phyloP scores from a whole-genome alignment of 306 rosid genomes.

The Sicyos edulis region DNA sequence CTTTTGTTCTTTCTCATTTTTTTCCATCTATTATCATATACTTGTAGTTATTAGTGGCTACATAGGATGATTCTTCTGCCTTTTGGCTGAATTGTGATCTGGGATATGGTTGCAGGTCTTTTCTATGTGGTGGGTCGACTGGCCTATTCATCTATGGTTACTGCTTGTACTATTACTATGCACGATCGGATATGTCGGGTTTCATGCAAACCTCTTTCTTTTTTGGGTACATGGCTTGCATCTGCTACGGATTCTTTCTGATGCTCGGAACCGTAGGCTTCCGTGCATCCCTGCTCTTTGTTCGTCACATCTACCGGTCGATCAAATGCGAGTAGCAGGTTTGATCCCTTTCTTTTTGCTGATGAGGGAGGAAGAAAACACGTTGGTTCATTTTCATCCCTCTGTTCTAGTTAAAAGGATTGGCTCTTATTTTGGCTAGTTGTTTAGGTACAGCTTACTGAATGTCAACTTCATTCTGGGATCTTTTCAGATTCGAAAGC shows the following conservation, averaged over 20 bases:
- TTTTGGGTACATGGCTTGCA: slow-evolving; percentile 98
- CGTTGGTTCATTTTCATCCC: slow-evolving; percentile 19
- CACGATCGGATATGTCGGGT: slow-evolving; percentile 92
- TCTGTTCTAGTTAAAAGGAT: background rate
- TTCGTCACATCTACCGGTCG: slow-evolving; percentile 91
- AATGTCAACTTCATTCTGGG: slow-evolving; percentile 13
- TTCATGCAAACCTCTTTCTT: slow-evolving; percentile 96
- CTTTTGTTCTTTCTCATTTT: background rate
- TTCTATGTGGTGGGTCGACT: slow-evolving; percentile 96
- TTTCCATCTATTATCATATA: background rate
- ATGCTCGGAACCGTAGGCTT: slow-evolving; percentile 93
- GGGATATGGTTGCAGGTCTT: slow-evolving; percentile 50
- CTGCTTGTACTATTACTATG: slow-evolving; percentile 90
- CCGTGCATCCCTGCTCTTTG: slow-evolving; percentile 84
- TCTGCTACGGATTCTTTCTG: slow-evolving; percentile 96
- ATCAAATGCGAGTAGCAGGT: slow-evolving; percentile 82
- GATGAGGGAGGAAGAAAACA: slow-evolving; percentile 13
- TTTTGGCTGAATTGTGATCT: slow-evolving; percentile 20
- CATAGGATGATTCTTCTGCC: background rate
- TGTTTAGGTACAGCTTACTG: slow-evolving; percentile 13
- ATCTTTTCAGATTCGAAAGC: slow-evolving; percentile 9
- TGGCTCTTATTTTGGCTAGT: background rate
- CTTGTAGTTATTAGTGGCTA: background rate
- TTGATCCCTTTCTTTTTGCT: slow-evolving; percentile 4
- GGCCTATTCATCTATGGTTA: slow-evolving; percentile 92